Evolutionary conservation across 305 asterid genomes (phyloP), one percentile per base, ranked within the genome.

Genomic region (Salvia sclarea): DNA sequence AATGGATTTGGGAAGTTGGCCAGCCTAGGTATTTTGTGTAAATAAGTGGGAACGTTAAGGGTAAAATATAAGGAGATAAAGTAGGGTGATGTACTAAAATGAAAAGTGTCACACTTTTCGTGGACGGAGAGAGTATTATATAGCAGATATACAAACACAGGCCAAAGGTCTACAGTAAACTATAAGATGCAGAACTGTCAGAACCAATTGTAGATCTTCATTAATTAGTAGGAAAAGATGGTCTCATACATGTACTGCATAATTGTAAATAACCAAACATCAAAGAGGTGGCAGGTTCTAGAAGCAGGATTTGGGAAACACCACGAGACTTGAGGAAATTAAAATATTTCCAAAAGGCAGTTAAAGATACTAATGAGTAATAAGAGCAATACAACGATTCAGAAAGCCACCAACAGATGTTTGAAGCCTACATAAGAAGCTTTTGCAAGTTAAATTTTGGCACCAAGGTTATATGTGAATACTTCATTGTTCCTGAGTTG

Each of bases 251-350:
- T 18, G 49, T 10, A 37, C 12, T 5, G 8, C 22, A 54, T 13
- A 58, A 16, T 58, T 8, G 28, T 24, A 58, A 20, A 52, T 48
- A 13, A 59, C 41, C 54, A 37, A 37, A 70, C 40, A 69, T 60
- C 16, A 69, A 17, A 60, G n/a, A 11, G 49, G 25, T 58, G 49
- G 41, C 47, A 38, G 44, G 44, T 38, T 20, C 47, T 1, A 13
- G 65, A 31, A 41, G 22, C 13, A 44, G 35, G 49, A 30, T 18
- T 28, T 30, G 20, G 33, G n/a, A 43, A 45, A 54, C 50, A 20
- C 8, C 50, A 25, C 13, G 22, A 20, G 55, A 54, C 30, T 16
- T 9, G 21, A 16, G 5, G 48, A 63, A 28, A 45, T 37, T n/a
- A 8, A 44, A 25, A 63, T 11, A 21, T 14, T 28, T 28, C 30